Conservation (phyloP, 805 yeast genomes). For the Metschnikowia reukaufii region DNA sequence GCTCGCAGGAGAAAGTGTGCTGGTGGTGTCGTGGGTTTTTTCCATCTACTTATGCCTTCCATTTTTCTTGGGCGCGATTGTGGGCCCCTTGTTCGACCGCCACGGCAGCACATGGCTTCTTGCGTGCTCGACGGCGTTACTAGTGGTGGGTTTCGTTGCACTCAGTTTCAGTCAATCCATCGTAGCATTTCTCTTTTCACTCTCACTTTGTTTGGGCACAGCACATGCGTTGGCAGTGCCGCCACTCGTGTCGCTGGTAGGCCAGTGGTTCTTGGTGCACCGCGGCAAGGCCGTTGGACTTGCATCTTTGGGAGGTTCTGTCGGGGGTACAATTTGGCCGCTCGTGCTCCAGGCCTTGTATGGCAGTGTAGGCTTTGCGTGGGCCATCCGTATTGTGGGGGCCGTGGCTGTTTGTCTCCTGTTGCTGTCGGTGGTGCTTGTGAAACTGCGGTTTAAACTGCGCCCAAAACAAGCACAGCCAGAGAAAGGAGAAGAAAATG, state of each 20-base stretch:
- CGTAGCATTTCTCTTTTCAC: conserved; percentile 62
- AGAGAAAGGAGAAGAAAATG: not conserved
- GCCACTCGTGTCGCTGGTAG: conserved; percentile 60
- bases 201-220: conserved; percentile 50
- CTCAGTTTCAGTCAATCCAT: conserved; percentile 53
- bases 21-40: conserved; percentile 64
- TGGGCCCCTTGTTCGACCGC: conserved; percentile 64
- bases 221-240: conserved; percentile 62
- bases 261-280: conserved; percentile 63
- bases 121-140: conserved; percentile 31
- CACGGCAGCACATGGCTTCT: conserved; percentile 53
- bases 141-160: conserved; percentile 52
- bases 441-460: conserved; percentile 27
- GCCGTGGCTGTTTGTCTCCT: conserved; percentile 31
- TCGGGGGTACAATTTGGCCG: conserved; percentile 66
- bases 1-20: conserved; percentile 42
- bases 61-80: conserved; percentile 27
- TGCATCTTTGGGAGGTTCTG: conserved; percentile 64
- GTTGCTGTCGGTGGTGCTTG: conserved; percentile 26
- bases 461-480: not conserved
- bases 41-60: conserved; percentile 53
- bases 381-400: conserved; percentile 56
- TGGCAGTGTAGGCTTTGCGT: conserved; percentile 51
- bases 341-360: conserved; percentile 48
- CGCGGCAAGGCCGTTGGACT: conserved; percentile 64